Evolutionary conservation across 768 basidiomycete species (phyloP).

Genomic region (Hygrocybe coccinea): DNA sequence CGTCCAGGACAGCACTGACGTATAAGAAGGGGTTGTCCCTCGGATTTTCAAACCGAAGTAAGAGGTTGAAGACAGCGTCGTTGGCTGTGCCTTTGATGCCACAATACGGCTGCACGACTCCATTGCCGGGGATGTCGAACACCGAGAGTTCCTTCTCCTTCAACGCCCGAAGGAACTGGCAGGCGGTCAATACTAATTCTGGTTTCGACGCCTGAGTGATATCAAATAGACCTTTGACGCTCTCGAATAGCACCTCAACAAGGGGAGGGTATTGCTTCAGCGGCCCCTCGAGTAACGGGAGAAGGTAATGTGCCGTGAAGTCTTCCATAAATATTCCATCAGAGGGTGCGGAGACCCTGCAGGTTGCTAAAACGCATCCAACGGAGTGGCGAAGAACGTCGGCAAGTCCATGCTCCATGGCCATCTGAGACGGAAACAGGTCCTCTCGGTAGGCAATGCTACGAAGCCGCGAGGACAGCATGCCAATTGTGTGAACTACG

Average conservation of each 20-base stretch:
- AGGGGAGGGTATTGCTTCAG: conserved; percentile 14
- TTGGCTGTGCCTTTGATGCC: conserved; percentile 13
- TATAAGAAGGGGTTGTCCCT: conserved; percentile 12
- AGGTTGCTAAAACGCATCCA: too few species aligned
- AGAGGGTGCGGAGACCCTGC: too few species aligned
- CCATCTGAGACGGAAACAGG: too few species aligned
- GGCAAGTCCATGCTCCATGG: too few species aligned
- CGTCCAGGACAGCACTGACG: background rate
- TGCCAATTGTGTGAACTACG: conserved; percentile 11
- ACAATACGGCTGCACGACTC: conserved; percentile 14
- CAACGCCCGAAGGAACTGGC: conserved; percentile 12
- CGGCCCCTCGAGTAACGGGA: background rate
- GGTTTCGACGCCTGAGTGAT: conserved; percentile 13
- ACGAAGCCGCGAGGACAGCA: conserved; percentile 9
- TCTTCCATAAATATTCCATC: background rate
- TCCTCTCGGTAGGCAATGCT: background rate
- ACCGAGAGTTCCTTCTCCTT: conserved; percentile 11
- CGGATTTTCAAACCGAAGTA: conserved; percentile 12
- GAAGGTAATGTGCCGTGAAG: conserved; percentile 9
- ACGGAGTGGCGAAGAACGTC: too few species aligned
- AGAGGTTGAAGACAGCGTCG: conserved; percentile 14
- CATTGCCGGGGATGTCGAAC: conserved; percentile 11
- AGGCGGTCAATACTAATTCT: conserved; percentile 6
- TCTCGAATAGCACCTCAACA: conserved; percentile 12
- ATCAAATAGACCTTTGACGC: conserved; percentile 12